Base-by-base conservation (phyloP, 2,329 filamentous ascomycete species). In the Fonsecaea monophora region DNA sequence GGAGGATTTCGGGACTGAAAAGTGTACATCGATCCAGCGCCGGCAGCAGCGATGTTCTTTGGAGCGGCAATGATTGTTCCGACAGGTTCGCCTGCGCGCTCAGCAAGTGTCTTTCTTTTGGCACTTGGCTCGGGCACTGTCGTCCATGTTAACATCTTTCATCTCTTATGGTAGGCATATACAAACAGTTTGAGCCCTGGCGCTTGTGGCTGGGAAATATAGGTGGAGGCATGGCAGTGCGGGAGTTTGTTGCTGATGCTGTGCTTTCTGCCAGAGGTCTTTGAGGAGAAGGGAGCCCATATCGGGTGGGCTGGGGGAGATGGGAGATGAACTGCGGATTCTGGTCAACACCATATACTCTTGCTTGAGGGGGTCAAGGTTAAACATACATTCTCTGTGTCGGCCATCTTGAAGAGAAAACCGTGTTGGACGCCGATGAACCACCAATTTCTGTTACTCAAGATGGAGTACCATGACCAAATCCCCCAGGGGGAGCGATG, bases 91-190 rank as follows among this genome's bases (percentile, higher is more conserved):
- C 77, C 83, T 37, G 83, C 86, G 70, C 82, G 81, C 64, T 89
- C 85, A 21, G 77, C 78, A 32, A 89, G 77, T 13, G 85, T 86
- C 73, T 87, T 87, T 64, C 88, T 82, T 77, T 90, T 90, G 2
- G 86, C 74, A 58, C 87, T 84, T 21, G 87, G 82, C 73, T 86
- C 82, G 25, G 79, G 71, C 60, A 82, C 86, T 88, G 62, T 53
- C 38, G 48, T 34, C 37, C 45, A 64, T 34, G 70, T 67, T 62
- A 68, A 64, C 48, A 53, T 86, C 83, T 42, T 77, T 80, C 59
- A 80, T 81, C 73, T 63, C 40, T 55, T 55, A 12, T 13, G 74
- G 57, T 69, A 65, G 18, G 66, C 70, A 76, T 60, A 76, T 72
- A 68, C 70, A 55, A 61, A 83, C 83, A 77, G 67, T 81, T 81